Percentiles rank a stretch among this genome's conserved stretches.
These are phyloP conservation scores for Trichomonas vaginalis DNA, from an alignment of 208 protist species.

Conservation along the genomic window DNA sequence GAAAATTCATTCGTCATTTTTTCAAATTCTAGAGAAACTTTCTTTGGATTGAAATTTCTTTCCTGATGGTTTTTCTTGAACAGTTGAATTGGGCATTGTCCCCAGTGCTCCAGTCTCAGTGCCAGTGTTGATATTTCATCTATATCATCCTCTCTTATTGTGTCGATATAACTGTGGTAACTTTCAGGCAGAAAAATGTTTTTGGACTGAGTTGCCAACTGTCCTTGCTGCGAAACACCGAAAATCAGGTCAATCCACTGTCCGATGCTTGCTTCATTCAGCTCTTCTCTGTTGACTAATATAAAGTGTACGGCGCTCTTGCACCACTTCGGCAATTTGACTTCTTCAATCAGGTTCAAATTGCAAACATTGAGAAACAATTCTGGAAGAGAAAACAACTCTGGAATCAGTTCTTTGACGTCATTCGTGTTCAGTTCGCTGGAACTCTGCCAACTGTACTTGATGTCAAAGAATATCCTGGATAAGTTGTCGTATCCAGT, in stretches of 20 bases:
- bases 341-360: background rate
- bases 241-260: background rate
- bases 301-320: background rate
- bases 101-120: background rate
- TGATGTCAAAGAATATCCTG: background rate
- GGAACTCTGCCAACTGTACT: background rate
- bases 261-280: background rate
- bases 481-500: background rate
- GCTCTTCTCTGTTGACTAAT: background rate
- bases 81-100: background rate
- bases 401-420: background rate
- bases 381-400: background rate
- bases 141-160: background rate
- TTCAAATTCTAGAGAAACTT: background rate
- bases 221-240: background rate
- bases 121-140: background rate
- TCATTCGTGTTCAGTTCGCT: background rate
- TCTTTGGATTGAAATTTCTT: background rate
- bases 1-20: background rate
- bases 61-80: background rate
- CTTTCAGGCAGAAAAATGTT: background rate
- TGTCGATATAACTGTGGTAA: background rate
- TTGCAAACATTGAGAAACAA: background rate
- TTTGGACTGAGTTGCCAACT: background rate
- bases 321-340: background rate